Evolutionary conservation across 2,329 filamentous ascomycete genomes (phyloP), one percentile per base, ranked within the genome.

Genomic region (Neoascochyta sp.): DNA sequence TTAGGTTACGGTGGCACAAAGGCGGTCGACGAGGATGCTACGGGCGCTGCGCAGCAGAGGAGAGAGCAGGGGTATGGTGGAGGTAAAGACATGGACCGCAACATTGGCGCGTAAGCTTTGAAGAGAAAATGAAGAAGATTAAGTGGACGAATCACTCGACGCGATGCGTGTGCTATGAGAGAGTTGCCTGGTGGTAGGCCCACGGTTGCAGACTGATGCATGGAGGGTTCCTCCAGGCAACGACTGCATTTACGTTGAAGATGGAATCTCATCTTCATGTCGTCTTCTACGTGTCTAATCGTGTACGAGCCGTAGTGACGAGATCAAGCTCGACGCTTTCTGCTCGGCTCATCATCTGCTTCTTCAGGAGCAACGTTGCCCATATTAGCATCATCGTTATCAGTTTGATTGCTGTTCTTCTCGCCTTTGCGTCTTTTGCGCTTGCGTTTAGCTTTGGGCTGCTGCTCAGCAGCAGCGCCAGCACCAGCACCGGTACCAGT

Each of bases 1-100:
- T n/a, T n/a, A n/a, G 52, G 57, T 9, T 62, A 66, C 54, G 65
- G 62, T 49, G 67, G 60, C 43, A 62, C 62, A 30, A 57, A 63
- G 36, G 62, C 50, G 31, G 48, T 63, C 39, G 59, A 57, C 13
- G 64, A 58, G 36, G 57, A 64, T 37, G 61, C 57, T 24, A 45
- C 33, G 11, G 57, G 59, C 24, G 38, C 58, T 29, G 64, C 52
- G 37, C 62, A 65, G 46, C 59, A 60, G 52, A 67, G 73, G 53
- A 64, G 64, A 49, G 63, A 64, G 52, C 71, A 75, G 54, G 72
- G 71, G 17, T 76, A 78, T 63, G 74, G 71, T 11, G 66, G 63
- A 17, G 38, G 34, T 13, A 52, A 45, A 63, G 75, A 63, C 64
- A 71, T 61, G 69, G 63, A 58, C 35, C 39, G 50, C 35, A 51